A percentile compares a stretch with the other conserved stretches of the same genome.
Conservation (phyloP, 1,284 basidiomycete genomes). For the Ustilago bromivora region DNA sequence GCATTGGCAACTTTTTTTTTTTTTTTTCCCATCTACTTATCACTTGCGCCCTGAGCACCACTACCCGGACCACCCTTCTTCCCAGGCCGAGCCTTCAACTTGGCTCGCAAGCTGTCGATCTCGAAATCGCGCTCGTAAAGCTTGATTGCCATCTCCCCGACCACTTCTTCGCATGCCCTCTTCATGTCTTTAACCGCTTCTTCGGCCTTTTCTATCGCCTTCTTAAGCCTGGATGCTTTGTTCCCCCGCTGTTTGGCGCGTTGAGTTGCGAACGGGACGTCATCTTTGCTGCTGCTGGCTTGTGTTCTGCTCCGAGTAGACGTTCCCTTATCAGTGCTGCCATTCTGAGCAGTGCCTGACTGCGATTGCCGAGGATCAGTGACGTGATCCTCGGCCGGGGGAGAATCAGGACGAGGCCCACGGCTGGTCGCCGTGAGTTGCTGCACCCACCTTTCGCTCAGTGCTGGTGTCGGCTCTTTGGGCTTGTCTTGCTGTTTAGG, state of each 20-base stretch:
- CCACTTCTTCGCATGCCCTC: slow-evolving; percentile 11
- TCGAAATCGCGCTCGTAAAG: slow-evolving; percentile 15
- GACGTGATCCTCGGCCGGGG: neutral
- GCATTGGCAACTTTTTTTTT: too few relatives aligned
- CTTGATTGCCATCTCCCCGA: slow-evolving; percentile 11
- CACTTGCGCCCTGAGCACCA: neutral
- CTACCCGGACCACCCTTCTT: neutral
- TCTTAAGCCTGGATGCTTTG: neutral
- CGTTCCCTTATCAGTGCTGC: neutral
- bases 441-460: slow-evolving; percentile 10
- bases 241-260: neutral
- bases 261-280: slow-evolving; percentile 7
- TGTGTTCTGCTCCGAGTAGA: neutral
- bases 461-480: neutral
- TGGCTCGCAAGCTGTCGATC: slow-evolving; percentile 21
- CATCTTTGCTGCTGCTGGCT: slow-evolving; percentile 20
- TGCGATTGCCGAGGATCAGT: neutral
- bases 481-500: neutral
- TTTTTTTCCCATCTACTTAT: neutral
- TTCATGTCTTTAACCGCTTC: slow-evolving; percentile 14
- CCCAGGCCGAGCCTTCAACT: neutral
- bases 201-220: slow-evolving; percentile 9
- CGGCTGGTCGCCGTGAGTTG: neutral
- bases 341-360: neutral
- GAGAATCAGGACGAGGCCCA: slow-evolving; percentile 3